Evolutionary conservation across 805 yeast genomes (phyloP), one percentile per base, ranked within the genome.

Genomic region (Metschnikowia kofuensis): DNA sequence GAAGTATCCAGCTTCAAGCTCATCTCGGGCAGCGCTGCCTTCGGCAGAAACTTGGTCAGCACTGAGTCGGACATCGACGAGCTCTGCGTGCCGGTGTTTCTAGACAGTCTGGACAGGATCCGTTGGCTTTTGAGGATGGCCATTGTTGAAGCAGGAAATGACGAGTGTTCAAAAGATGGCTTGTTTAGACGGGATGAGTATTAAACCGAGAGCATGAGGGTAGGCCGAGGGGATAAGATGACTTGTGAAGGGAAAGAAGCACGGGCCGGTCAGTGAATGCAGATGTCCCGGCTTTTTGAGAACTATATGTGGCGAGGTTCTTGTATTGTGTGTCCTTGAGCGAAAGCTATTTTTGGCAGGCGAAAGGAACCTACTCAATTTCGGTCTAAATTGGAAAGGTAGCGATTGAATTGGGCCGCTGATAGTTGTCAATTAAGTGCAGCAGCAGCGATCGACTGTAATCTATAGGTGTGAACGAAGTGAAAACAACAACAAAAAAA

Each of bases 161-260:
- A 12, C 32, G 16, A 38, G 38, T 32, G 38, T 37, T 8, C 26
- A 11, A 31, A 26, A 34, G 34, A 5, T 26, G 16, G 14, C 28
- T 34, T 16, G 14, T 30, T 12, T 31, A 12, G 31, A 13, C 8
- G 28, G 13, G 13, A 31, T 13, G 30, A 6, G 7, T 39, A 13
- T 37, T 31, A 36, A 27, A 31, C 29, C 41, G 41, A 43, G 41
- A 13, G 46, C 46, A 43, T 43, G 46, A 26, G 41, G 41, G n/a
- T 16, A 39, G 32, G 31, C 26, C 15, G 35, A 34, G n/a, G 6
- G 35, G 12, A 34, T 7, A 34, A 34, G 26, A 26, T 32, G 28
- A 31, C 16, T 9, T 6, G 32, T 15, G 44, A 21, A 14, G 7
- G 14, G 27, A n/a, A 40, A 14, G 21, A 12, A 15, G 10, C 10